Base-by-base conservation (phyloP, 2,329 filamentous ascomycete species). In the Monosporascus sp. region DNA sequence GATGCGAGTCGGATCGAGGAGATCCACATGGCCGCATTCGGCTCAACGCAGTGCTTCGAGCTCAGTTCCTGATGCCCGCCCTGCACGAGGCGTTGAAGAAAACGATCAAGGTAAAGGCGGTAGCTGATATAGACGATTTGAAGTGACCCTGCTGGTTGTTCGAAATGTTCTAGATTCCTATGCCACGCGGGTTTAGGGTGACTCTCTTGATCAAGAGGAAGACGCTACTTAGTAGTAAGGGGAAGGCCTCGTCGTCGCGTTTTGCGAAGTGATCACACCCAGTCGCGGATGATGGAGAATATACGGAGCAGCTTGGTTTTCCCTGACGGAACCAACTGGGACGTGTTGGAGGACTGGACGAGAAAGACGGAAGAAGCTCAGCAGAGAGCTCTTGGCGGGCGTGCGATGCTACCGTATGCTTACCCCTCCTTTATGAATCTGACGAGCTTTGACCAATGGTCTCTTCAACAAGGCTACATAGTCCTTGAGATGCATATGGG, bases 241-340 rank as follows among this genome's bases (percentile, higher is more conserved):
- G 49, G 6, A 27, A 47, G 18, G 49, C 1, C 6, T 14, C 5
- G 20, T 57, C 3, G 46, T 65, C 8, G 57, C 63, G 17, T 65
- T 65, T 65, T 36, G 62, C 62, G 8, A 65, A 65, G 39, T 65
- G 61, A 62, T 47, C 59, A 11, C 60, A 62, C 42, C 59, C 62
- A 1, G 49, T 60, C 6, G 7, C 36, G 3, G 22, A 15, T 1
- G 47, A 51, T 27, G 58, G 60, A 8, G 46, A 58, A 3, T 55
- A 63, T 20, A 46, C 41, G 9, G 63, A 65, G 38, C 36, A 59
- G 17, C 50, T 56, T 11, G 62, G 50, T 56, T 34, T 65, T 62
- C 60, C 63, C 62, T 2, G 36, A 36, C 9, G 61, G 62, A 14
- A 64, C 63, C 6, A 49, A 63, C 39, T 39, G 60, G 15, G 38